Evolutionary conservation across 176 grass and related monocot species (phyloP).

Genomic region (Saccharum spontaneum): DNA sequence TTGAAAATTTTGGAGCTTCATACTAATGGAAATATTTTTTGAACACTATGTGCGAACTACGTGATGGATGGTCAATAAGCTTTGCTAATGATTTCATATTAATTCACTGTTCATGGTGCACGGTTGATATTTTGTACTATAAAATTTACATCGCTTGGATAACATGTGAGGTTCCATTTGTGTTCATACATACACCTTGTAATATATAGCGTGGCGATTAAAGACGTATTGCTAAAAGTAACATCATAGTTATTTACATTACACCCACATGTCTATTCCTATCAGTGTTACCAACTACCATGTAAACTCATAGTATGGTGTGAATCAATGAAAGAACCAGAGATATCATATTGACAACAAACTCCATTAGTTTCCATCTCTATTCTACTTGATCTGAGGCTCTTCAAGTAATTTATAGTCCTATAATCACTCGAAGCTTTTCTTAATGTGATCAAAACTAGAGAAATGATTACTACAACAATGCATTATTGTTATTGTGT

Average conservation of each 20-base stretch:
- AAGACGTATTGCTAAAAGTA: not conserved
- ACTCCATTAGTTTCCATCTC: not conserved
- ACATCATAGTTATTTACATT: not conserved
- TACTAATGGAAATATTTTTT: not conserved
- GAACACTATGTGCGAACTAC: not conserved
- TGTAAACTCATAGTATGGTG: not conserved
- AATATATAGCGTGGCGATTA: not conserved
- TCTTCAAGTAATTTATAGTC: not conserved
- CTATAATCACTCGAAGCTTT: too few relatives aligned
- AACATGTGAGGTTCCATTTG: not conserved
- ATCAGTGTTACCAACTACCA: not conserved
- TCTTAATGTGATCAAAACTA: not conserved
- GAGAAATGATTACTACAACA: not conserved
- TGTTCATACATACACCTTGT: not conserved
- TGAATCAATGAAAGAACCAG: not conserved
- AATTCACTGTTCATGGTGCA: not conserved
- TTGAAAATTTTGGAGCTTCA: too few relatives aligned
- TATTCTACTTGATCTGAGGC: not conserved
- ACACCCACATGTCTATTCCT: not conserved
- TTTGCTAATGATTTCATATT: not conserved
- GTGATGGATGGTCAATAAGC: not conserved
- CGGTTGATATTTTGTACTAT: not conserved
- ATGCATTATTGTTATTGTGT: not conserved
- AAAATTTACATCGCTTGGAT: not conserved
- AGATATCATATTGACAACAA: not conserved